Evolutionary conservation across 768 basidiomycete species (phyloP).

Genomic region (Termitomyces sp.): DNA sequence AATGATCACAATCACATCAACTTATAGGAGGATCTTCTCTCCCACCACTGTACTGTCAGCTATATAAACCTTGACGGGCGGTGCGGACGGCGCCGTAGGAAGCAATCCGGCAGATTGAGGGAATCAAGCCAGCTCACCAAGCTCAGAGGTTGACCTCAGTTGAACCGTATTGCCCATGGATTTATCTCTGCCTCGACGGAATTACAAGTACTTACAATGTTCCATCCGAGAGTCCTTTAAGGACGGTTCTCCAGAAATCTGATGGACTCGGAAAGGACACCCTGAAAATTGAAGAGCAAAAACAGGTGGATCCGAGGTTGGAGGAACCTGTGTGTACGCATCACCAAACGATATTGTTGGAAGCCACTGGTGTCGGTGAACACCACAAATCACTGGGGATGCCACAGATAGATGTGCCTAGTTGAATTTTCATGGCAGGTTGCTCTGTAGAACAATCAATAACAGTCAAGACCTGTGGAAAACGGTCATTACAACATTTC

Average conservation of each 20-base stretch:
- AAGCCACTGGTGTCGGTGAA: constrained; percentile 2
- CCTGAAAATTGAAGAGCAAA: not conserved
- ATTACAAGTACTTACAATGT: too few relatives aligned
- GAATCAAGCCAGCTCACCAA: constrained; percentile 6
- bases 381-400: not conserved
- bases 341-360: constrained; percentile 7
- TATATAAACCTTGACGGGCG: constrained; percentile 7
- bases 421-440: not conserved
- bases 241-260: constrained; percentile 3
- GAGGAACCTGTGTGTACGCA: constrained; percentile 7
- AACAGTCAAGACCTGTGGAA: not conserved
- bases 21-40: constrained; percentile 13
- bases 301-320: constrained; percentile 12
- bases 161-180: too few relatives aligned
- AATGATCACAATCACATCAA: constrained; percentile 4
- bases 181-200: not conserved
- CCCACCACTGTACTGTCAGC: constrained; percentile 10
- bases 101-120: not conserved
- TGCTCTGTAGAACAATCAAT: not conserved
- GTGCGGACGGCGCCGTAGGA: constrained; percentile 6
- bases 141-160: constrained; percentile 2
- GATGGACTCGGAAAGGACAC: not conserved
- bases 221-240: constrained; percentile 1
- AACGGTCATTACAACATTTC: too few relatives aligned
- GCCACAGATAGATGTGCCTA: not conserved